A percentile compares a stretch with the other conserved stretches of the same genome.
phyloP scores from a whole-genome alignment of 2,329 filamentous ascomycete genomes.

The Fusarium setosum region DNA sequence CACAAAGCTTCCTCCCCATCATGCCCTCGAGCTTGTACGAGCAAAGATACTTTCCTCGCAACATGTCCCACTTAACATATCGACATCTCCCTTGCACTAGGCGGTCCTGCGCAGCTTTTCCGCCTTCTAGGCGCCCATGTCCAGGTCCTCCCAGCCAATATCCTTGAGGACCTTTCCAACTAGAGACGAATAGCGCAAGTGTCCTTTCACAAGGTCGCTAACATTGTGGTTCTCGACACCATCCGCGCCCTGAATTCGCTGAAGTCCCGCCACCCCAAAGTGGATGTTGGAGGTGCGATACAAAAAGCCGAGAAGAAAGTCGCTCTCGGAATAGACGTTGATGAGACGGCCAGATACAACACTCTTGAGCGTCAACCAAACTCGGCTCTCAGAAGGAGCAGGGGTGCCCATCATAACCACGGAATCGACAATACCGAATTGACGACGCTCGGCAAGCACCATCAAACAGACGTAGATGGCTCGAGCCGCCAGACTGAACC shows the following conservation, averaged over 20 bases:
- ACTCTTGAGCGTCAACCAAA: conserved; percentile 82
- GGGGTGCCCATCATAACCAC: conserved; percentile 88
- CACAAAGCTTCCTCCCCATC: conserved; percentile 25
- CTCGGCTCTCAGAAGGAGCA: conserved; percentile 74
- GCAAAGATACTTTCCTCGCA: conserved; percentile 15
- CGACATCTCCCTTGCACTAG: conserved; percentile 33
- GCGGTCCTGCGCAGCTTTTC: conserved; percentile 36
- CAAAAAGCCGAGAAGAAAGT: conserved; percentile 89
- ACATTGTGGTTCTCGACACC: conserved; percentile 76
- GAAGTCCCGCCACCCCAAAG: conserved; percentile 85
- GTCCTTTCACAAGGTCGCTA: conserved; percentile 73
- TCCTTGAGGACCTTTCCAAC: conserved; percentile 74
- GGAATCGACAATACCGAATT: conserved; percentile 88
- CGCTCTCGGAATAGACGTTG: conserved; percentile 89
- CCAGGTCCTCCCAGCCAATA: conserved; percentile 76
- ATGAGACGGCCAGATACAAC: conserved; percentile 87
- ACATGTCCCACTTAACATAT: conserved; percentile 15
- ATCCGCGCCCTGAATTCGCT: conserved; percentile 75
- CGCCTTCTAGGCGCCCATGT: conserved; percentile 47
- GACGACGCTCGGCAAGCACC: conserved; percentile 80
- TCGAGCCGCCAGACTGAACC: conserved; percentile 84
- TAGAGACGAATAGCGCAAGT: conserved; percentile 77
- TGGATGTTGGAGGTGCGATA: conserved; percentile 86
- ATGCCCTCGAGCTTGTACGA: conserved; percentile 3
- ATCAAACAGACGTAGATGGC: conserved; percentile 88